Evolutionary conservation across 768 basidiomycete genomes (phyloP).

Genomic region (Kwoniella bestiolae): DNA sequence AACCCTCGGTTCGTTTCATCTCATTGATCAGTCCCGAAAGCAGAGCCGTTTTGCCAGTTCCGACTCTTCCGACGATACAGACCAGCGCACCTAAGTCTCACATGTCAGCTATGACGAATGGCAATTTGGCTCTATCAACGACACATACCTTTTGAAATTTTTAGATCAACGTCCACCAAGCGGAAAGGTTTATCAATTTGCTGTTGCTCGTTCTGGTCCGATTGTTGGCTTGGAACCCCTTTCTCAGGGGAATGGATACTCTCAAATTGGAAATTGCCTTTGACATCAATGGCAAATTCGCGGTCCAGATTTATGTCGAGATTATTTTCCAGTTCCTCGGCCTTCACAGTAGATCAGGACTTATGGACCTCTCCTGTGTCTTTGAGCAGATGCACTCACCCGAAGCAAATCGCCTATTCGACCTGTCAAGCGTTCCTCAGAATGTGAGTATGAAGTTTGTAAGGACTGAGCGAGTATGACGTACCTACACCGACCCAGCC

Average conservation of each 20-base stretch:
- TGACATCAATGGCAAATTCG: slow-evolving; percentile 61
- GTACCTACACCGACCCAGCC: not conserved
- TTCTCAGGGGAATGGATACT: not conserved
- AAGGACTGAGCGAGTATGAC: no score
- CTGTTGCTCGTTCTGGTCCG: no score
- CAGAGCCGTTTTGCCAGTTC: slow-evolving; percentile 50
- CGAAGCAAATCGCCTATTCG: no score
- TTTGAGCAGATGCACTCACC: no score
- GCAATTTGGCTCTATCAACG: no score
- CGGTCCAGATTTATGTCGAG: slow-evolving; percentile 61
- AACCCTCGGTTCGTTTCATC: slow-evolving; percentile 40
- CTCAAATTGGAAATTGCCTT: slow-evolving; percentile 53
- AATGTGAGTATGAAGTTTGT: not conserved
- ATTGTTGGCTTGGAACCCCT: no score
- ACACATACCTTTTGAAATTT: slow-evolving; percentile 59
- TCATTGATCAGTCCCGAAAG: slow-evolving; percentile 48
- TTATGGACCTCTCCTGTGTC: no score
- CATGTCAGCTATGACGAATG: no score
- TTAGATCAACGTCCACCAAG: slow-evolving; percentile 62
- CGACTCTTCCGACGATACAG: slow-evolving; percentile 51
- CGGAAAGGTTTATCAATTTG: slow-evolving; percentile 61
- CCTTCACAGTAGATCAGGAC: not conserved
- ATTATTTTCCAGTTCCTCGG: slow-evolving; percentile 34
- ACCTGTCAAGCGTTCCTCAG: no score
- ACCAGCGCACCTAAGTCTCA: slow-evolving; percentile 47